Evolutionary conservation across 495 filamentous ascomycete species (phyloP), one percentile per base, ranked within the genome.

Genomic region (Aspergillus sparsus): DNA sequence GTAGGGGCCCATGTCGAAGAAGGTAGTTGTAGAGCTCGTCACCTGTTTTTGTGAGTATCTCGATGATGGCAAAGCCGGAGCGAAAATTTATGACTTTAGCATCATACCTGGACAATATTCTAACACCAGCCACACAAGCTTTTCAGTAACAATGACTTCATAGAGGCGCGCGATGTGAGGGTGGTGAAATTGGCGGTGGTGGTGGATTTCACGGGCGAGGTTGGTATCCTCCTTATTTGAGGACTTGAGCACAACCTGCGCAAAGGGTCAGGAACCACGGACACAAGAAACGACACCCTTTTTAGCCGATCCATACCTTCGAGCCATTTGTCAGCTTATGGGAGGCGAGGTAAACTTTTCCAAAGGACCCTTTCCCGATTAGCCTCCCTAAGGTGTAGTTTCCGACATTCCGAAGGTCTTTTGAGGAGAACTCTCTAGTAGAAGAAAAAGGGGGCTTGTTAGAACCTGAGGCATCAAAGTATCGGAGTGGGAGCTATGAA

Each of bases 281-380:
- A 27, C 21, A 27, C 3, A 45, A 31, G 8, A 10, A 32, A 15
- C 13, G 31, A 55, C 35, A 61, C 37, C 36, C 45, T 62, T 39
- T 57, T 33, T 42, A 49, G 13, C 62, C 55, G 53, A 18, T 27
- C 2, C 83, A 56, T 80, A 96, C 94, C 85, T 98, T 98, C 57
- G 92, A 97, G 68, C 92, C 93, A 86, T 97, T 97, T 64, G 91
- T 98, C 73, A 98, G 91, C 72, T 97, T 97, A 75, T 98, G 94
- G 27, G 88, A 87, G 56, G 95, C 94, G 62, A 98, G 83, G 71
- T 98, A 98, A 57, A 98, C 94, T 77, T 97, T 98, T 64, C 94
- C 94, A 76, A 98, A 98, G 49, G 91, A 96, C 37, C 94, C 94
- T 71, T 98, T 98, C 53, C 94, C 94, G 68, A 98, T 97, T 50